A percentile compares a stretch with the other conserved stretches of the same genome.
Evolutionary conservation across 441 rosid species (phyloP).

Genomic region (Pelargonium cotyledonis): DNA sequence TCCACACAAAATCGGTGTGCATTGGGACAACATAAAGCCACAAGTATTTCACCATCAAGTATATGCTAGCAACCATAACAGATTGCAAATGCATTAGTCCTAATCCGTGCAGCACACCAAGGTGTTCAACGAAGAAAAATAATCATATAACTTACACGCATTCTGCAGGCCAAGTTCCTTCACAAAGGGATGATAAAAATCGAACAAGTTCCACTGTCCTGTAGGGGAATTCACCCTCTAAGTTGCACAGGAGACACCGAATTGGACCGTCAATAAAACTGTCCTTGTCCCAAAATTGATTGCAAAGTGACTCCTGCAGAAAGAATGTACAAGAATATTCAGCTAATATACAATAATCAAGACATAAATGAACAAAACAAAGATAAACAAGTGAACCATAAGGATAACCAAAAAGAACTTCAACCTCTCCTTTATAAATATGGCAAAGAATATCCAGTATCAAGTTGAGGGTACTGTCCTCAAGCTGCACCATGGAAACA

Average conservation of each 20-base stretch:
- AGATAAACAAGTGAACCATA: conserved; percentile 12
- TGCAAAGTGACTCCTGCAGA: conserved; percentile 88
- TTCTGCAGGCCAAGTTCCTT: conserved; percentile 97
- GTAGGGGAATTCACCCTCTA: conserved; percentile 86
- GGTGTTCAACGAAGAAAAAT: background rate
- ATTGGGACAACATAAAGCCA: background rate
- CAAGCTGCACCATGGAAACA: conserved; percentile 49
- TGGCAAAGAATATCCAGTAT: conserved; percentile 86
- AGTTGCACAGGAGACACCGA: conserved; percentile 83
- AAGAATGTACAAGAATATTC: conserved; percentile 20
- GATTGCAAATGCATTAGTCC: no score
- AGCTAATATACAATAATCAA: conserved; percentile 21
- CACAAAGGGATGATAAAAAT: conserved; percentile 80
- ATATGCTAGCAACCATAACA: no score
- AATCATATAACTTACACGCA: conserved; percentile 70
- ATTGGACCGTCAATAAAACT: conserved; percentile 96
- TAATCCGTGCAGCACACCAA: background rate
- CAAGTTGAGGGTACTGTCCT: conserved; percentile 56
- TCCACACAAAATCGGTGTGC: background rate
- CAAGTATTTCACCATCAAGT: background rate
- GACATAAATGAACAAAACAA: conserved; percentile 9
- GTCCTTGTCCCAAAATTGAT: conserved; percentile 92
- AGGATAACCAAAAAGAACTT: conserved; percentile 19
- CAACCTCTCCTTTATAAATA: conserved; percentile 90
- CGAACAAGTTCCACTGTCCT: conserved; percentile 69